These are phyloP conservation scores for Boletus rex-veris DNA, from an alignment of 768 basidiomycete species.

Conservation along the genomic window DNA sequence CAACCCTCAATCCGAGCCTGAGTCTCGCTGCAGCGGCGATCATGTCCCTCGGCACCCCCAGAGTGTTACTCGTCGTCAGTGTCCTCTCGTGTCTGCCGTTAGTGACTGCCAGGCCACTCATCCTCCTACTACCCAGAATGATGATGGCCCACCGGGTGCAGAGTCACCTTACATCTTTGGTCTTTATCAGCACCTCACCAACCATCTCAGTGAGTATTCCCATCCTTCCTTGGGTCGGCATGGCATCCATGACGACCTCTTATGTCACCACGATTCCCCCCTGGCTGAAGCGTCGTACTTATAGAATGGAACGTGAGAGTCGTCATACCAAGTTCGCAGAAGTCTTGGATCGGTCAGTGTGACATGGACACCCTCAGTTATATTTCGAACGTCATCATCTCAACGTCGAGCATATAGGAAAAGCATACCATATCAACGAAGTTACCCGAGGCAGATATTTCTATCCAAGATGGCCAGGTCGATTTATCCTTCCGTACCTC, in stretches of 20 bases:
- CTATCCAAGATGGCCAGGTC: slow-evolving; percentile 64
- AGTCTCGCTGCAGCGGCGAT: not conserved
- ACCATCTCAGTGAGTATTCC: slow-evolving; percentile 49
- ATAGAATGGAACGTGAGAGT: slow-evolving; percentile 81
- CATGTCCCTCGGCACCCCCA: slow-evolving; percentile 18
- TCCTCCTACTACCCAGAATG: slow-evolving; percentile 50
- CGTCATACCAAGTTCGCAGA: slow-evolving; percentile 75
- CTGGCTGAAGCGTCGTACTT: not conserved
- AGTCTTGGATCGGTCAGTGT: slow-evolving; percentile 79
- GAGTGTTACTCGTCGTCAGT: slow-evolving; percentile 46
- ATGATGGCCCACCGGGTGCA: slow-evolving; percentile 74
- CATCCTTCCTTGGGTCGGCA: not conserved
- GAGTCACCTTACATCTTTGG: slow-evolving; percentile 78
- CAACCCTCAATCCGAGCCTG: not conserved
- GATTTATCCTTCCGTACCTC: not conserved
- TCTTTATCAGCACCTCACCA: slow-evolving; percentile 58
- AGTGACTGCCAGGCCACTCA: not conserved
- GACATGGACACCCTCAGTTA: not conserved
- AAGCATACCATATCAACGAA: slow-evolving; percentile 78
- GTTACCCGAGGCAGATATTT: slow-evolving; percentile 67
- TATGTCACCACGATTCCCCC: not conserved
- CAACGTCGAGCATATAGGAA: slow-evolving; percentile 44
- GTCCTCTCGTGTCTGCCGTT: not conserved
- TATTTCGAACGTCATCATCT: not conserved
- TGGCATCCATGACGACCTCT: slow-evolving; percentile 7